A percentile compares a stretch with the other conserved stretches of the same genome.
phyloP scores from a whole-genome alignment of 371 early-diverging fungal species.

The Choanephora cucurbitarum region DNA sequence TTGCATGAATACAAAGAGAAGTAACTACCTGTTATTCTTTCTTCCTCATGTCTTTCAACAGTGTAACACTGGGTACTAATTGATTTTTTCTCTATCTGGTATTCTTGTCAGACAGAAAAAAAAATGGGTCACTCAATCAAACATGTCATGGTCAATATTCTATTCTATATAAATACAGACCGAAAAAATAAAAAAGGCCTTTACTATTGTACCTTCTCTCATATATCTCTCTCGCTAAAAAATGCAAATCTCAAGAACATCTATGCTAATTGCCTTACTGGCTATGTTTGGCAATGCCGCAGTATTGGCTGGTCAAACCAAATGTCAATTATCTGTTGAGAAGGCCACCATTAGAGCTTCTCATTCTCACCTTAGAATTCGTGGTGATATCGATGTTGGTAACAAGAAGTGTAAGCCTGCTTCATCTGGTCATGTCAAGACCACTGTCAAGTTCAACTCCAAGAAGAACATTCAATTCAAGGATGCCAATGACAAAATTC shows the following conservation, averaged over 20 bases:
- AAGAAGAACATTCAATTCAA: constrained; percentile 11
- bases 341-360: constrained; percentile 18
- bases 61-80: too few species aligned
- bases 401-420: constrained; percentile 16
- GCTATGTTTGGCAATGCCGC: constrained; percentile 7
- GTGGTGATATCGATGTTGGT: constrained; percentile 10
- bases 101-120: too few species aligned
- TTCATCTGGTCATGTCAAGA: constrained; percentile 4
- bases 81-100: too few species aligned
- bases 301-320: constrained; percentile 5
- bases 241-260: constrained; percentile 15
- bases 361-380: constrained; percentile 17
- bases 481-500: background rate
- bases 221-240: too few species aligned
- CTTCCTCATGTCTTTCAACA: too few species aligned
- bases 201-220: too few species aligned
- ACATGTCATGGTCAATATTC: too few species aligned
- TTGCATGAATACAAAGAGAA: too few species aligned
- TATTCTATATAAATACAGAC: too few species aligned
- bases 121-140: too few species aligned
- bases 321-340: constrained; percentile 13
- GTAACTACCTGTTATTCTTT: too few species aligned
- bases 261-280: constrained; percentile 12
- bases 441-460: constrained; percentile 8
- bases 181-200: too few species aligned